Base-by-base conservation (phyloP, 1,284 basidiomycete genomes). In the Takashimella koratensis region DNA sequence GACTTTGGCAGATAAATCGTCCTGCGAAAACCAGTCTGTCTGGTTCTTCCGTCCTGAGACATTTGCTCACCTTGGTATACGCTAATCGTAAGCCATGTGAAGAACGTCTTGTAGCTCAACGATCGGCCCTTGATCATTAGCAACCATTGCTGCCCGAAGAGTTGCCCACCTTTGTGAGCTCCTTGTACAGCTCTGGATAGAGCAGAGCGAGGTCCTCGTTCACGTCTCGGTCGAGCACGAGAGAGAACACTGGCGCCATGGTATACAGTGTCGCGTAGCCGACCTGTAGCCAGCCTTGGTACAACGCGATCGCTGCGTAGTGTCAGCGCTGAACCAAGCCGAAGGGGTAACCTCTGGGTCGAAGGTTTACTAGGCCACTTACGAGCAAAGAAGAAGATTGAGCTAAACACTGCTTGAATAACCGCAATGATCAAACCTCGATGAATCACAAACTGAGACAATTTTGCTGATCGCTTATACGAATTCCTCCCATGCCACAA, bases 391-490 rank as follows among this genome's bases (percentile, higher is more conserved):
- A 96, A 98, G 77, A 98, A 98, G 53, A 99, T 98, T 2, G 90
- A 86, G 5, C 90, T 93, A 72, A 98, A 98, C 2, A 98, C 95
- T 6, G 91, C 91, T 75, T 94, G 90, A 82, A 98, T 98, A 69
- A 98, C 85, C 3, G 92, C 94, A 56, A 99, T 98, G 75, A 98
- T 98, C 41, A 99, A 79, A 5, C 96, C 96, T 59, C 93, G 86
- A 68, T 99, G 96, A 60, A 99, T 98, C 64, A 99, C 95, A 70
- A 98, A 98, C 71, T 98, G 96, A 0, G 94, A 92, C 19, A 98
- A 82, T 75, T 98, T 98, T 22, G 96, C 93, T 0, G 90, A 95
- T 55, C 96, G 90, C 54, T 96, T 91, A 77, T 98, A 99, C 16
- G 92, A 96, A 76, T 98, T 98, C 39, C 96, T 86, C 0, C 96